phyloP scores from a whole-genome alignment of 2,329 filamentous ascomycete species.

The Mycogone perniciosa region DNA sequence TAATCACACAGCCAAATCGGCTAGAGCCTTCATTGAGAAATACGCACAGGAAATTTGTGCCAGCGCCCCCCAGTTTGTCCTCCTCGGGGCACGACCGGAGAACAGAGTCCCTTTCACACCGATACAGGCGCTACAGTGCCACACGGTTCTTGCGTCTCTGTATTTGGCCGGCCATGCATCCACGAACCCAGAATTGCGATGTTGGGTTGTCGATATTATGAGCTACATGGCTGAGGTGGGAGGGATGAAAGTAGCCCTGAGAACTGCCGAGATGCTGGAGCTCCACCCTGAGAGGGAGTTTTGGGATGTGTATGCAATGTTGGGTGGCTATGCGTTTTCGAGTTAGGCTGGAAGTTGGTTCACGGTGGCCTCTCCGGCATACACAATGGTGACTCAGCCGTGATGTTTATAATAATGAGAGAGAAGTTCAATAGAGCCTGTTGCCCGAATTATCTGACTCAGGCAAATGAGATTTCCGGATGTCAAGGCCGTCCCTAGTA shows the following conservation, averaged over 20 bases:
- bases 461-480: no score
- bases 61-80: conserved; percentile 17
- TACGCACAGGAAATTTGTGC: conserved; percentile 14
- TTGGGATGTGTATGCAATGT: conserved; percentile 19
- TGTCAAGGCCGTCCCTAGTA: no score
- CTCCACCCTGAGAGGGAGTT: conserved; percentile 13
- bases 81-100: conserved; percentile 1
- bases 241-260: conserved; percentile 12
- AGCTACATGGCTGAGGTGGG: conserved; percentile 16
- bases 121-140: conserved; percentile 17
- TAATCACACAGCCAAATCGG: neutral
- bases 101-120: conserved; percentile 15
- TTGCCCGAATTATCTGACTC: no score
- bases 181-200: neutral
- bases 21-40: conserved; percentile 3
- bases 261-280: conserved; percentile 12
- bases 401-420: no score
- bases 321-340: conserved; percentile 22
- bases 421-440: no score
- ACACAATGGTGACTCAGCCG: no score
- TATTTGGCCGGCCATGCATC: conserved; percentile 16
- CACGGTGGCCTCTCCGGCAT: no score
- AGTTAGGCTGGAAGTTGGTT: conserved; percentile 5
- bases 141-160: conserved; percentile 16
- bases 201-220: conserved; percentile 15